Conservation (phyloP, 805 yeast species). For the Saturnispora hagleri region DNA sequence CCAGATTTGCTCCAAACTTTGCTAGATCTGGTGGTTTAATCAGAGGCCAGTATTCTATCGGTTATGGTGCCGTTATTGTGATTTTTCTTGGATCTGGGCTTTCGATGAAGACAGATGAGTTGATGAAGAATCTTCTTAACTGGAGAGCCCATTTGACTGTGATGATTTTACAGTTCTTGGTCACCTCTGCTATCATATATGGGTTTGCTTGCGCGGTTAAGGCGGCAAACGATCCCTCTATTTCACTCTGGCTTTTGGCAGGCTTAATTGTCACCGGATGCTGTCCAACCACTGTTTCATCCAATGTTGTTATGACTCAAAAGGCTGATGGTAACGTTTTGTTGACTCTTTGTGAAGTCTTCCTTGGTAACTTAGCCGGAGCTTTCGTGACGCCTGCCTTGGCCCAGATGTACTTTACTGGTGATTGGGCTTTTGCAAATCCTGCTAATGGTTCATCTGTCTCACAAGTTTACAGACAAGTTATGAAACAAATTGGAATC, state of each 20-base stretch:
- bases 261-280: slow-evolving; percentile 79
- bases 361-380: slow-evolving; percentile 76
- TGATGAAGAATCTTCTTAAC: slow-evolving; percentile 53
- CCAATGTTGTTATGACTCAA: slow-evolving; percentile 88
- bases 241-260: slow-evolving; percentile 68
- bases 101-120: slow-evolving; percentile 57
- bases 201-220: slow-evolving; percentile 65
- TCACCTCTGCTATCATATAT: slow-evolving; percentile 42
- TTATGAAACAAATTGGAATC: slow-evolving; percentile 81
- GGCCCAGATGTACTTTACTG: slow-evolving; percentile 55
- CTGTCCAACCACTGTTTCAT: slow-evolving; percentile 87
- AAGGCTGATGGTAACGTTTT: slow-evolving; percentile 74
- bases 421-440: slow-evolving; percentile 68
- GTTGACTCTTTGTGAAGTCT: slow-evolving; percentile 73
- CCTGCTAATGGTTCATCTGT: slow-evolving; percentile 57
- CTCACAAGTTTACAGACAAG: slow-evolving; percentile 52
- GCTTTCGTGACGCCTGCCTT: slow-evolving; percentile 84
- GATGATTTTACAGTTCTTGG: slow-evolving; percentile 54
- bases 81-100: slow-evolving; percentile 78
- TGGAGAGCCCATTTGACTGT: slow-evolving; percentile 82
- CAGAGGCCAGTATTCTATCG: slow-evolving; percentile 65
- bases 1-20: slow-evolving; percentile 70
- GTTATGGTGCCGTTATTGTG: slow-evolving; percentile 79
- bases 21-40: slow-evolving; percentile 78
- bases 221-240: slow-evolving; percentile 45